A percentile compares a stretch with the other conserved stretches of the same genome.
Conservation (phyloP, 2,329 filamentous ascomycete species). For the Scolecobasidium constrictum region DNA sequence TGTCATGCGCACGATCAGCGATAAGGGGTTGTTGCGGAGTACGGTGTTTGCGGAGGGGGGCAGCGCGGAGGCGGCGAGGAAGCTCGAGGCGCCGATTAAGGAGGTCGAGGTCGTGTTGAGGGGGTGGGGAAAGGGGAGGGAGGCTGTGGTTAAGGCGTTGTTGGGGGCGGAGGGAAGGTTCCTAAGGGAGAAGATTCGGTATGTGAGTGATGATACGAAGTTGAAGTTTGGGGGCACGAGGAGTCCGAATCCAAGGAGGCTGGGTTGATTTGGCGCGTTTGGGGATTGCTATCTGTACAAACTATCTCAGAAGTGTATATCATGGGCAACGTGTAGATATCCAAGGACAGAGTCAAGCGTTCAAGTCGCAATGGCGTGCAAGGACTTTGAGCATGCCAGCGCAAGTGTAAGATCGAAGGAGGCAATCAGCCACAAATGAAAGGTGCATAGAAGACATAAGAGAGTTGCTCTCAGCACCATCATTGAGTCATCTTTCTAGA, state of each 20-base stretch:
- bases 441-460: too few species aligned
- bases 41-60: neutral
- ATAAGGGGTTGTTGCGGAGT: slow-evolving; percentile 66
- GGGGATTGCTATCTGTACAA: too few species aligned
- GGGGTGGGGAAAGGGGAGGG: slow-evolving; percentile 77
- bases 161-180: slow-evolving; percentile 73
- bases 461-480: too few species aligned
- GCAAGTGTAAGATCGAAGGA: too few species aligned
- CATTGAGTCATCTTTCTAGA: too few species aligned
- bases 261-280: slow-evolving; percentile 35
- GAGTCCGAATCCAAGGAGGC: slow-evolving; percentile 71
- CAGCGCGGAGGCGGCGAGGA: neutral
- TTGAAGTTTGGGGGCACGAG: slow-evolving; percentile 94
- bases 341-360: too few species aligned
- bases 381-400: too few species aligned
- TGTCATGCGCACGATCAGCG: slow-evolving; percentile 72
- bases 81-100: slow-evolving; percentile 39
- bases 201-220: slow-evolving; percentile 75
- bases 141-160: slow-evolving; percentile 82
- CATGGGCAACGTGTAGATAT: too few species aligned
- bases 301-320: too few species aligned
- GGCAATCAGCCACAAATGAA: too few species aligned
- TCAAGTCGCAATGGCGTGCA: too few species aligned
- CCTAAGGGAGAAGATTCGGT: slow-evolving; percentile 62
- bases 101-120: slow-evolving; percentile 70